phyloP scores from a whole-genome alignment of 2,329 filamentous ascomycete species.

The Teratosphaeria destructans region DNA sequence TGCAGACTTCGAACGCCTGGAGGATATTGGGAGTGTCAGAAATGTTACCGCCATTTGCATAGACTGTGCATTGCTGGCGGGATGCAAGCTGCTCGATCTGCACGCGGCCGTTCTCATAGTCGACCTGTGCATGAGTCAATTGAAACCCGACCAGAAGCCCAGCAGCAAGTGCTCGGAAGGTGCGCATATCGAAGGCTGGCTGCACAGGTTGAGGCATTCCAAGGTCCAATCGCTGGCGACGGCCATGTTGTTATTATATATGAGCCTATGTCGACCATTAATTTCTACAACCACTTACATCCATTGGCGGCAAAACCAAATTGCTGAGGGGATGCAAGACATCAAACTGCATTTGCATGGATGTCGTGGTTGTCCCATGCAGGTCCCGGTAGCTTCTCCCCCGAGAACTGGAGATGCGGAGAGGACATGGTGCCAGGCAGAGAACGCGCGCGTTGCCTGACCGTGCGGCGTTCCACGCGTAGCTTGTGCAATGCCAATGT shows the following conservation, averaged over 20 bases:
- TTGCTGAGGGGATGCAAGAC: background rate
- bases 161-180: background rate
- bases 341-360: background rate
- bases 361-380: background rate
- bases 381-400: background rate
- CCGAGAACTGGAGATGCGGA: background rate
- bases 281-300: background rate
- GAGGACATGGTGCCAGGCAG: background rate
- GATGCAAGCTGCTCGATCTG: background rate
- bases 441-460: background rate
- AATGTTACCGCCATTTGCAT: background rate
- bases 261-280: background rate
- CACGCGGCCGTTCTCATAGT: background rate
- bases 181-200: background rate
- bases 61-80: constrained; percentile 1
- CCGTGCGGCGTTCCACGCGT: background rate
- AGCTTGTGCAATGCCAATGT: background rate
- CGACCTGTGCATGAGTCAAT: background rate
- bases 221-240: background rate
- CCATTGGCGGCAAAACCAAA: background rate
- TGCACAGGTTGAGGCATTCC: background rate
- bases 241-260: background rate
- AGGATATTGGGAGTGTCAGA: constrained; percentile 29
- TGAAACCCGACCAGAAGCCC: background rate
- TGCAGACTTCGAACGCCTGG: constrained; percentile 31